Base-by-base conservation (phyloP, 257 asterid species). In the Datura wrightii region DNA sequence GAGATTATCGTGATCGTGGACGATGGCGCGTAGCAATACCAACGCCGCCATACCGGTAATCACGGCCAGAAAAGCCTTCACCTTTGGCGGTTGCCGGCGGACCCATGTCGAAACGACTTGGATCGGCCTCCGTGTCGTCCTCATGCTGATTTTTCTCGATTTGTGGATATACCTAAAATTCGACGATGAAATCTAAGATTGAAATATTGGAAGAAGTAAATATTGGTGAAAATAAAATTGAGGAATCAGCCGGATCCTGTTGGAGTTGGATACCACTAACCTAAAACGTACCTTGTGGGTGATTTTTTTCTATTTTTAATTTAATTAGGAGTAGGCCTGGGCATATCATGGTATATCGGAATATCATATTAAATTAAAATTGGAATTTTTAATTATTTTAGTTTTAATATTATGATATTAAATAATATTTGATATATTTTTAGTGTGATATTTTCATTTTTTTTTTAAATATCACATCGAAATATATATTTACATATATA, bases 71-170 rank as follows among this genome's bases (percentile, higher is more conserved):
- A 93, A 92, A 74, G 94, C 94, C 91, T 93, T 93, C 72, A 93
- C 95, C 93, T 93, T 93, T 41, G 96, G 97, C 84, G 97, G 95
- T 67, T 93, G 97, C 84, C 96, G 93, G 86, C 96, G 90, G 31
- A 93, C 90, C 97, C 97, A 93, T 82, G 92, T 8, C 83, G 87
- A 62, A 82, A 86, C 92, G 41, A 91, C 95, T 58, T 92, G 92
- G 94, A 93, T 91, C 92, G 95, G 92, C 67, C 90, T 90, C 91
- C 58, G 90, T 50, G 92, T 84, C 36, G 92, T 87, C 87, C 88
- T 89, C 97, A 93, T 93, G 67, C 50, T 80, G 48, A 9, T 42
- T 18, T 71, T 42, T 71, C 56, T 48, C 7, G 60, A 74, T 74
- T 74, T 24, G 42, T 48, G 11, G 42, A 48, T 48, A 24, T 48